Evolutionary conservation across 495 filamentous ascomycete species (phyloP), one percentile per base, ranked within the genome.

Genomic region (Annulohypoxylon stygium): DNA sequence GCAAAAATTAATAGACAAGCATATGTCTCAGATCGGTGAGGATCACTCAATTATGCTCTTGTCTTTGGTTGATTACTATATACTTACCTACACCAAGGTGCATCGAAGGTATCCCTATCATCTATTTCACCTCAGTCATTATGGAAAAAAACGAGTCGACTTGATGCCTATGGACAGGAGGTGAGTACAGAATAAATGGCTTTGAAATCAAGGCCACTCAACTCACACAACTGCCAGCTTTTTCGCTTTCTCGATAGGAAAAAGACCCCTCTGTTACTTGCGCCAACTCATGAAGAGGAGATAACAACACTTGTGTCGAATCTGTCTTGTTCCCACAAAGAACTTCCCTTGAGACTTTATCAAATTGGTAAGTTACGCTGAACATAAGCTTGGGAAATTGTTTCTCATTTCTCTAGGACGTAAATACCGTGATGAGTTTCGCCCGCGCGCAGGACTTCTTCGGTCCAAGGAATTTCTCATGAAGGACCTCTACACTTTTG

Each of bases 401-500:
- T 5, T 10, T 47, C 76, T 78, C 20, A 78, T 57, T 26, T 57
- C n/a, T 12, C 36, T 51, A 93, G 91, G 93, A 5, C 88, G 95
- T 47, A 99, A 99, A 81, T 99, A 97, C 76, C 89, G 96, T 55
- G 95, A 99, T 83, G 96, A 99, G 76, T 86, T 89, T 43, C 87
- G 96, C 25, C 96, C 97, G 6, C 86, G 96, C 39, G 92, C 97
- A 72, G 97, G 96, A 11, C 85, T 98, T 1, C 86, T 99, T 10
- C 90, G 96, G n/a, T 92, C 93, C 0, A 90, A 93, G 68, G 96
- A 99, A 74, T 99, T 99, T 74, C 81, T 93, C 62, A 99, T 99
- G 96, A 99, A 99, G 81, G 96, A 99, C 79, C 88, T 99, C 1
- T 99, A 99, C 77, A 98, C 97, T 0, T 99, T 99, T 74, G 96